Evolutionary conservation across 371 early-diverging fungal species (phyloP).

Genomic region (Mucor lusitanicus): DNA sequence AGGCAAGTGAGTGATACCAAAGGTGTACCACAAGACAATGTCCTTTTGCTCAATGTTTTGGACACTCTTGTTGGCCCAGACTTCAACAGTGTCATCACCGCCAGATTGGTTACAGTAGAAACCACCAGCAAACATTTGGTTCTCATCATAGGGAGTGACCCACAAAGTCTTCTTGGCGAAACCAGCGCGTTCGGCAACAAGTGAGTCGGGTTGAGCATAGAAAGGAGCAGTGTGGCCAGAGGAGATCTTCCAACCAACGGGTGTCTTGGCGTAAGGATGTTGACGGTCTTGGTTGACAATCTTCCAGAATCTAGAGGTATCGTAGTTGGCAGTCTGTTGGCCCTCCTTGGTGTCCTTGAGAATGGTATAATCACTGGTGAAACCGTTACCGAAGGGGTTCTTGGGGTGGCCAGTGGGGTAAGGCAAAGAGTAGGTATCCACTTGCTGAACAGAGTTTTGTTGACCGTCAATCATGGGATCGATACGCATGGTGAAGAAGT

Average conservation of each 20-base stretch:
- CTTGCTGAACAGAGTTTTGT: constrained; percentile 44
- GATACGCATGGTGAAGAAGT: constrained; percentile 58
- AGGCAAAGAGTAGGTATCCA: constrained; percentile 35
- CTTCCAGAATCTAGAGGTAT: constrained; percentile 52
- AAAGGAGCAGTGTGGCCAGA: constrained; percentile 40
- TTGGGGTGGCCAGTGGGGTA: constrained; percentile 51
- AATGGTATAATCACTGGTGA: constrained; percentile 30
- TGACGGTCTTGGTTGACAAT: constrained; percentile 43
- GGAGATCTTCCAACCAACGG: constrained; percentile 52
- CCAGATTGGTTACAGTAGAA: constrained; percentile 55
- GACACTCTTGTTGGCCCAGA: constrained; percentile 36
- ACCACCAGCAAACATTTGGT: constrained; percentile 57
- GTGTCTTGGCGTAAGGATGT: constrained; percentile 47
- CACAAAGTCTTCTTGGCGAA: constrained; percentile 54
- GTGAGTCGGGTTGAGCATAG: constrained; percentile 44
- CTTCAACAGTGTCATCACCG: constrained; percentile 36
- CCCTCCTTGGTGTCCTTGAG: constrained; percentile 45
- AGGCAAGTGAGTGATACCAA: constrained; percentile 55
- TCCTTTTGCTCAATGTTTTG: constrained; percentile 40
- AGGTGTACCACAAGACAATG: constrained; percentile 56
- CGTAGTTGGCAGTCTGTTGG: constrained; percentile 29
- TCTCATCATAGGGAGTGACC: constrained; percentile 55
- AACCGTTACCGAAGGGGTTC: constrained; percentile 50
- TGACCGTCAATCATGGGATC: constrained; percentile 58
- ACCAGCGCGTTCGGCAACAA: constrained; percentile 51